These are phyloP conservation scores for Nemania sp. DNA, from an alignment of 2,329 filamentous ascomycete species.

Conservation along the genomic window DNA sequence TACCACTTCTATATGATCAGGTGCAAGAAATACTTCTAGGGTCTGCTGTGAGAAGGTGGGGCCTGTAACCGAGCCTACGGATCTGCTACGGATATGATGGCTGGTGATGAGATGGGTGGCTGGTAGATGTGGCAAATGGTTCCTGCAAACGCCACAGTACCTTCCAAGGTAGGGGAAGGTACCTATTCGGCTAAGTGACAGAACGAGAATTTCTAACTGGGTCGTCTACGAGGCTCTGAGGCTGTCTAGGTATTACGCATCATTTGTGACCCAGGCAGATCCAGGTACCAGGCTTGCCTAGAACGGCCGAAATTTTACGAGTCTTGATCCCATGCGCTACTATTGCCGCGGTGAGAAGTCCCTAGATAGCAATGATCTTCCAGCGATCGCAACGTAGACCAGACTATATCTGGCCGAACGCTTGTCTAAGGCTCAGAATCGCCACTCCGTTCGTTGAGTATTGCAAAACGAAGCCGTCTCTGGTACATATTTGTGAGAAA, in stretches of 20 bases:
- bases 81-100: background rate
- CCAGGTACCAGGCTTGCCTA: background rate
- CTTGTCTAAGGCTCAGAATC: background rate
- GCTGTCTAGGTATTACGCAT: slow-evolving; percentile 9
- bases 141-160: slow-evolving; percentile 15
- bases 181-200: background rate
- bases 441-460: background rate
- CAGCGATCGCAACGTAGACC: background rate
- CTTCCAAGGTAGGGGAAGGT: background rate
- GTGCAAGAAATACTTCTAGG: background rate
- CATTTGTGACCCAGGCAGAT: background rate
- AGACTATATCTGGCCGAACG: background rate
- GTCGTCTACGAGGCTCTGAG: slow-evolving; percentile 2
- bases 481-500: background rate
- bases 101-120: background rate
- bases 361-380: slow-evolving; percentile 5
- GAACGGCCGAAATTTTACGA: background rate
- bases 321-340: background rate
- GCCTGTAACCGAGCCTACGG: background rate
- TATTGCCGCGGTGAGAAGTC: background rate
- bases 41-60: background rate
- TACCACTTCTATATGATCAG: background rate
- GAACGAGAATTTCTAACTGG: background rate
- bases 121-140: slow-evolving; percentile 18
- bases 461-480: background rate